Conservation (phyloP, 371 early-diverging fungal species). For the Blyttiomyces sp. region DNA sequence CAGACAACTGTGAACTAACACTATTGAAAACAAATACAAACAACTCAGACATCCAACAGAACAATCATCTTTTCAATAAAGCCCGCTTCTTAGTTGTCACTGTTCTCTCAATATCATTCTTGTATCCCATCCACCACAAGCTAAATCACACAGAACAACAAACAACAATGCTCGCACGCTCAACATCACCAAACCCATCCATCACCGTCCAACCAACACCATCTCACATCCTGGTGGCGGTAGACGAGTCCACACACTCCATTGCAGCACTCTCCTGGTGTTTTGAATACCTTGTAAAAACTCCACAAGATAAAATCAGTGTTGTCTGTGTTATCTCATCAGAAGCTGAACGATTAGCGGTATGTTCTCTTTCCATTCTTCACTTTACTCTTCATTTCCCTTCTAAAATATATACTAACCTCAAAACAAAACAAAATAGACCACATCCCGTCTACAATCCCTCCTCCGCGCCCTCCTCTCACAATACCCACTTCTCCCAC, state of each 20-base stretch:
- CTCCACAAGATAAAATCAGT: constrained; percentile 18
- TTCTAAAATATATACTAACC: not conserved
- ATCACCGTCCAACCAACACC: not conserved
- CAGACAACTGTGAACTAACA: too few relatives aligned
- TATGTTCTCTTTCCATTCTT: not conserved
- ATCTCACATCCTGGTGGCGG: constrained; percentile 22
- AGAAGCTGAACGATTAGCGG: constrained; percentile 17
- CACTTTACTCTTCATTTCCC: not conserved
- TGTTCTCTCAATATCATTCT: too few relatives aligned
- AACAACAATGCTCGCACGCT: too few relatives aligned
- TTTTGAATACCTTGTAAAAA: constrained; percentile 20
- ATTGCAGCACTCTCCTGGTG: constrained; percentile 25
- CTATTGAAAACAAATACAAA: too few relatives aligned
- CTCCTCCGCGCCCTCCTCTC: constrained; percentile 18
- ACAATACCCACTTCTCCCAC: not conserved
- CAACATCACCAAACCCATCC: too few relatives aligned
- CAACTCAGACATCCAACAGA: too few relatives aligned
- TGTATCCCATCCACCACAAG: too few relatives aligned
- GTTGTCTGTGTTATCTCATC: constrained; percentile 11
- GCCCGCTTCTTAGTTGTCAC: too few relatives aligned
- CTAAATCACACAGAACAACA: too few relatives aligned
- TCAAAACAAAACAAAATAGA: not conserved
- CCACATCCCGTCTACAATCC: constrained; percentile 5
- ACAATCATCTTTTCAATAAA: too few relatives aligned
- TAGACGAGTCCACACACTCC: constrained; percentile 33